phyloP scores from a whole-genome alignment of 345 rosid genomes.

The rapeseed (Brassica napus) region Da-Ae NC_063442.1:4443501-4444000 shows the following conservation, averaged over 20 bases:
- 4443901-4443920: slow-evolving; percentile 48
- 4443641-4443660: slow-evolving; percentile 72
- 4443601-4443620: slow-evolving; percentile 82
- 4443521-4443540: slow-evolving; percentile 19
- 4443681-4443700: background rate
- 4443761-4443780: slow-evolving; percentile 6
- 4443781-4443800: slow-evolving; percentile 21
- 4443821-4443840: slow-evolving; percentile 73
- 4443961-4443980: slow-evolving; percentile 58
- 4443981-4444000: slow-evolving; percentile 44
- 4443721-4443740: background rate
- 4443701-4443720: background rate
- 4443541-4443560: slow-evolving; percentile 12
- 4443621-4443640: slow-evolving; percentile 87
- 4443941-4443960: slow-evolving; percentile 68
- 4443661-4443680: slow-evolving; percentile 27
- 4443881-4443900: slow-evolving; percentile 57
- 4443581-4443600: background rate
- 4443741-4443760: background rate
- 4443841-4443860: slow-evolving; percentile 76
- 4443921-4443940: slow-evolving; percentile 73
- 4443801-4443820: slow-evolving; percentile 59
- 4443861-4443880: slow-evolving; percentile 71
- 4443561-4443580: slow-evolving; percentile 27
- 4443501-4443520: slow-evolving; percentile 33